Evolutionary conservation across 2,329 filamentous ascomycete species (phyloP).

Genomic region (Microascus cirrosus): DNA sequence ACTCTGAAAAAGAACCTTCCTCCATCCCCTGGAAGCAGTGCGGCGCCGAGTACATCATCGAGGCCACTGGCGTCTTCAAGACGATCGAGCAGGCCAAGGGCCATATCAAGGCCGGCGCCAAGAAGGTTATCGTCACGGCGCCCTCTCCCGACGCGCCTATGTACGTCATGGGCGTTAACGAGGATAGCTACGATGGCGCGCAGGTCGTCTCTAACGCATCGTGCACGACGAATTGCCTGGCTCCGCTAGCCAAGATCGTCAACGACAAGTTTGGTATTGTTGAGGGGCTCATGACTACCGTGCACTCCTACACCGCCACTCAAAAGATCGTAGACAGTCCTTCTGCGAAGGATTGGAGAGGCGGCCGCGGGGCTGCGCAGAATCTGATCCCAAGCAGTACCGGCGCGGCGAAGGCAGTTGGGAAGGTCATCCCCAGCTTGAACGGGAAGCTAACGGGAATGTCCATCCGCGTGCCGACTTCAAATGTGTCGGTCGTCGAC

Average conservation of each 20-base stretch:
- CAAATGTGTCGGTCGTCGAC: slow-evolving; percentile 99
- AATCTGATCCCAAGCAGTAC: slow-evolving; percentile 99
- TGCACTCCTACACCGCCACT: slow-evolving; percentile 99
- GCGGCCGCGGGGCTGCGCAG: slow-evolving; percentile 95
- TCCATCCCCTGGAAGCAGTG: slow-evolving; percentile 83
- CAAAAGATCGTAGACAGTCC: slow-evolving; percentile 99
- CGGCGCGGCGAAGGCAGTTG: slow-evolving; percentile 98
- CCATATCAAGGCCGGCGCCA: slow-evolving; percentile 92
- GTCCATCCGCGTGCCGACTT: slow-evolving; percentile 96
- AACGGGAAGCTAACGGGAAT: slow-evolving; percentile 99
- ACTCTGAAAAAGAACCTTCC: slow-evolving; percentile 39
- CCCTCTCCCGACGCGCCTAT: slow-evolving; percentile 94
- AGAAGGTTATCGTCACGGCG: slow-evolving; percentile 93
- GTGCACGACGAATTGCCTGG: slow-evolving; percentile 99
- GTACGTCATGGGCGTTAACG: slow-evolving; percentile 99
- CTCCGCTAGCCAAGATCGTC: slow-evolving; percentile 97
- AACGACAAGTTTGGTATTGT: slow-evolving; percentile 96
- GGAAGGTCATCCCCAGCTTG: slow-evolving; percentile 95
- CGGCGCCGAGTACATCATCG: slow-evolving; percentile 65
- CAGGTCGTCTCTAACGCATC: slow-evolving; percentile 98
- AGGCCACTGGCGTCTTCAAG: slow-evolving; percentile 70
- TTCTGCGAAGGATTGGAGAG: slow-evolving; percentile 97
- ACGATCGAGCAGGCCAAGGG: slow-evolving; percentile 90
- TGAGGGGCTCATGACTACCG: slow-evolving; percentile 99
- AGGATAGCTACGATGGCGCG: slow-evolving; percentile 83